Evolutionary conservation across 164 flowering plant species (phyloP).

Genomic region (Liriodendron chinense): DNA sequence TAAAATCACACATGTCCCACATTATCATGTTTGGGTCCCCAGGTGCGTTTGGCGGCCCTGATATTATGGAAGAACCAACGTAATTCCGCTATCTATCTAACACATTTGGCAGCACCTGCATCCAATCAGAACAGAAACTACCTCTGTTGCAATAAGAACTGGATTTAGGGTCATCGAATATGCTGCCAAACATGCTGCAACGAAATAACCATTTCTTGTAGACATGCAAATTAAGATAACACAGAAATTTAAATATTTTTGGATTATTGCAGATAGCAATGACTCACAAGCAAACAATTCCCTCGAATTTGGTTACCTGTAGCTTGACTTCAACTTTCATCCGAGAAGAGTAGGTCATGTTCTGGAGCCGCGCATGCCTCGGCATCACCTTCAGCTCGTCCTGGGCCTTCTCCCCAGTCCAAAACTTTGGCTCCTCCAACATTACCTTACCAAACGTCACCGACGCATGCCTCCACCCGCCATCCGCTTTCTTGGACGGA

Average conservation of each 20-base stretch:
- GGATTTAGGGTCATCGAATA: too few relatives aligned
- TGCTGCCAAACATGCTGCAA: too few relatives aligned
- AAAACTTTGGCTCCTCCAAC: conserved; percentile 52
- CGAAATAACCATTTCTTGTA: neutral
- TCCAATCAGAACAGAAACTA: too few relatives aligned
- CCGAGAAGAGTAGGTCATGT: conserved; percentile 72
- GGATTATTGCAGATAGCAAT: too few relatives aligned
- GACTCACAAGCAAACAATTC: neutral
- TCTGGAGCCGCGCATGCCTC: conserved; percentile 84
- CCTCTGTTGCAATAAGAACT: too few relatives aligned
- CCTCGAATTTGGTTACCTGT: conserved; percentile 40
- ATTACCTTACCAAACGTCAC: conserved; percentile 66
- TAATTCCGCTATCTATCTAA: too few relatives aligned
- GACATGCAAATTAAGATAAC: neutral
- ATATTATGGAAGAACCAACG: too few relatives aligned
- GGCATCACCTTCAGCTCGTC: conserved; percentile 41
- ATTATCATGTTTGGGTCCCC: too few relatives aligned
- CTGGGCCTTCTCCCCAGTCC: conserved; percentile 35
- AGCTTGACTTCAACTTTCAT: conserved; percentile 53
- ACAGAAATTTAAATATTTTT: neutral
- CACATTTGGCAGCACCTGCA: too few relatives aligned
- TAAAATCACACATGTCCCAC: too few relatives aligned
- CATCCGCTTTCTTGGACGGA: conserved; percentile 65
- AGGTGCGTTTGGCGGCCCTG: too few relatives aligned
- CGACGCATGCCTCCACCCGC: conserved; percentile 60